phyloP scores from a whole-genome alignment of 495 filamentous ascomycete genomes.

The Extremus antarcticus region DNA sequence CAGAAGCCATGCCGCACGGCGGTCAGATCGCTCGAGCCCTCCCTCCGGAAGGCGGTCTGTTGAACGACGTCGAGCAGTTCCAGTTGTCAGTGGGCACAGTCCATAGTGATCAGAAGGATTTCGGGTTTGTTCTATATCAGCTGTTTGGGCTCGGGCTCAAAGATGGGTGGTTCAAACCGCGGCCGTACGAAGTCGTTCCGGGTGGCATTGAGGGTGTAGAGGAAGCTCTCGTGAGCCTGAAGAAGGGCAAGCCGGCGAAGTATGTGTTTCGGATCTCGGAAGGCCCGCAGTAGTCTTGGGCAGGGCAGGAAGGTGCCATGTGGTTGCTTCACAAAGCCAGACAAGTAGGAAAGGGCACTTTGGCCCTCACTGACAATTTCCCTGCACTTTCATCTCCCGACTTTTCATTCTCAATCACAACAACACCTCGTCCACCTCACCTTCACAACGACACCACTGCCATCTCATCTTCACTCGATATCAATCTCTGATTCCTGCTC shows the following conservation, averaged over 20 bases:
- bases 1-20: conserved; percentile 35
- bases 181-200: conserved; percentile 49
- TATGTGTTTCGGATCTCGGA: conserved; percentile 22
- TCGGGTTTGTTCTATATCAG: conserved; percentile 36
- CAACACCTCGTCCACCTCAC: too few relatives aligned
- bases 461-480: too few relatives aligned
- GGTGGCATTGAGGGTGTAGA: conserved; percentile 49
- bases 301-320: too few relatives aligned
- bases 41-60: conserved; percentile 18
- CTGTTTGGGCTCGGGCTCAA: conserved; percentile 31
- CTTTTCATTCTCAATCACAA: too few relatives aligned
- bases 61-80: conserved; percentile 17
- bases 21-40: conserved; percentile 48
- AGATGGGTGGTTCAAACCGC: conserved; percentile 51
- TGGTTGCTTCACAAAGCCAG: too few relatives aligned
- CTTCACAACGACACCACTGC: too few relatives aligned
- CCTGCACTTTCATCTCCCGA: too few relatives aligned
- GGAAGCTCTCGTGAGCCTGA: conserved; percentile 39
- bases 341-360: too few relatives aligned
- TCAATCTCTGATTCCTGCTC: too few relatives aligned
- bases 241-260: conserved; percentile 21
- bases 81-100: conserved; percentile 39
- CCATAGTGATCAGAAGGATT: conserved; percentile 42
- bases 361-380: too few relatives aligned
- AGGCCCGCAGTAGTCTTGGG: too few relatives aligned